Base-by-base conservation (phyloP, 495 filamentous ascomycete genomes). In the Aspergillus bertholletiae region DNA sequence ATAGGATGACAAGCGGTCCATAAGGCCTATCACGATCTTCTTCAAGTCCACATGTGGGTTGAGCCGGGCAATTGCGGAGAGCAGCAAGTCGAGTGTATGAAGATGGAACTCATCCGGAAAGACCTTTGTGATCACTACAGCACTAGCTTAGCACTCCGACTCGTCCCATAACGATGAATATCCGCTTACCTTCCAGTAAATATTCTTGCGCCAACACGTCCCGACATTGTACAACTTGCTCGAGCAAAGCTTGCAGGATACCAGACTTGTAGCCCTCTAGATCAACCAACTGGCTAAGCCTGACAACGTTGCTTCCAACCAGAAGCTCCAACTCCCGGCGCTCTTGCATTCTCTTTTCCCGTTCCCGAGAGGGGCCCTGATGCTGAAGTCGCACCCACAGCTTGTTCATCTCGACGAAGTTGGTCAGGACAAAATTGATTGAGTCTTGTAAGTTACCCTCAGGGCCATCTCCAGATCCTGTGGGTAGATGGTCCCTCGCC, bases 331-430 rank as follows among this genome's bases (percentile, higher is more conserved):
- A 78, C 75, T 98, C 94, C 66, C 94, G 92, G 54, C 94, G 74
- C 74, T 98, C 94, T 68, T 93, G 92, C 51, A 92, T 96, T 61
- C 94, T 80, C 73, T 88, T 84, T 45, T 98, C 94, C 43, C 93
- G 81, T 67, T 98, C 95, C 57, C 93, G 82, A 30, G 95, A 97
- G 63, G 96, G 94, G 22, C 94, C 94, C 69, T 98, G 94, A 70
- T 98, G 94, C 70, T 98, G 94, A 54, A 96, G 74, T 51, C 94
- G 86, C 52, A 98, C 94, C 94, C 94, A 98, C 30, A 98, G 82
- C 79, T 98, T 98, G 68, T 98, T 98, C 94, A 98, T 98, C 72
- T 98, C 94, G 62, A 98, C 96, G 65, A 98, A 98, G 62, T 98
- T 98, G 49, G 94, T 98, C 63, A 98, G 74, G 23, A 96, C 85